phyloP scores from a whole-genome alignment of 768 basidiomycete species.

The Naganishia randhawae region DNA sequence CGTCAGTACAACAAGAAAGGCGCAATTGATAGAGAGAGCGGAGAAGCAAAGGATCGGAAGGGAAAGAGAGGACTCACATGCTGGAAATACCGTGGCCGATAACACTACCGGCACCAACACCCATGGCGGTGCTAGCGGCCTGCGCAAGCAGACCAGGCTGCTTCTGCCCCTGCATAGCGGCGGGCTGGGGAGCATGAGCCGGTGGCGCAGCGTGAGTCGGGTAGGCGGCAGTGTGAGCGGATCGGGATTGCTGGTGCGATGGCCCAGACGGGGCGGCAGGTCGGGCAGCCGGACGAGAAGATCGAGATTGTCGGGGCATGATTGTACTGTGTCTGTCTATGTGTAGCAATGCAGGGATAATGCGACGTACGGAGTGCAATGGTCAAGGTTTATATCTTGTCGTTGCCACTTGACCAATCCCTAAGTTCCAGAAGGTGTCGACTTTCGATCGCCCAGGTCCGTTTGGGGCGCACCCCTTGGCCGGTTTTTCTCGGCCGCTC shows the following conservation, averaged over 20 bases:
- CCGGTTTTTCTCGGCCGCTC: conserved; percentile 13
- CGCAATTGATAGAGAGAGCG: no score
- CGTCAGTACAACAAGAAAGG: background rate
- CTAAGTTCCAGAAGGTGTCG: conserved; percentile 11
- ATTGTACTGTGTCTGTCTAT: background rate
- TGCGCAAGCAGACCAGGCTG: conserved; percentile 48
- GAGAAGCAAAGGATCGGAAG: no score
- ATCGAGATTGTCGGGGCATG: conserved; percentile 35
- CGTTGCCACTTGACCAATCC: conserved; percentile 20
- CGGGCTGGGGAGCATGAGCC: conserved; percentile 29
- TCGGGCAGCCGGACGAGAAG: conserved; percentile 45
- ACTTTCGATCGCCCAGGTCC: conserved; percentile 13
- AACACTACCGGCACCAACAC: conserved; percentile 46
- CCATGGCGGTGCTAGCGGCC: conserved; percentile 49
- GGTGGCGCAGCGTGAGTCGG: conserved; percentile 33
- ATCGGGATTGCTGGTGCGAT: conserved; percentile 31
- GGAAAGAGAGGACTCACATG: conserved; percentile 34
- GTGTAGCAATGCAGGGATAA: background rate
- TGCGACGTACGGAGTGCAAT: background rate
- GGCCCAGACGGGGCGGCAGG: conserved; percentile 34
- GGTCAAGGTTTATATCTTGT: background rate
- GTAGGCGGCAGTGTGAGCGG: conserved; percentile 35
- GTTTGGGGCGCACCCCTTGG: conserved; percentile 2
- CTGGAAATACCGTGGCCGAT: conserved; percentile 50
- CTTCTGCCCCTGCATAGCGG: conserved; percentile 33